phyloP scores from a whole-genome alignment of 2,329 filamentous ascomycete genomes.

The Allantophomopsis lycopodina region DNA sequence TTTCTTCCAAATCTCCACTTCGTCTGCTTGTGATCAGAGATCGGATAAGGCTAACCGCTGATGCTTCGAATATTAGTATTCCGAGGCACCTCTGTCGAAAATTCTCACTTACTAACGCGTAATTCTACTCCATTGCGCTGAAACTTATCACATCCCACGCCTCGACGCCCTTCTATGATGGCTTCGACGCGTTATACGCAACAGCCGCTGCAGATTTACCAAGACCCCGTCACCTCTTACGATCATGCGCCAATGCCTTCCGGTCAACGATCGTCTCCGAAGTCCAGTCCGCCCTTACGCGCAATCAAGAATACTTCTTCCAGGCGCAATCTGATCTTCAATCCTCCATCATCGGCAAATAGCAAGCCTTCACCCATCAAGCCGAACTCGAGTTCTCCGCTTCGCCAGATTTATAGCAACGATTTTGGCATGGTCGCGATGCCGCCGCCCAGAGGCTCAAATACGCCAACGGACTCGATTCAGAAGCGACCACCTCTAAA shows the following conservation, averaged over 20 bases:
- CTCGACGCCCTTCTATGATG: constrained; percentile 17
- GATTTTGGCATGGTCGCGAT: constrained; percentile 55
- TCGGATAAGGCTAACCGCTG: too few relatives aligned
- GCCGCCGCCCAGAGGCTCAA: constrained; percentile 43
- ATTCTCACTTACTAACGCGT: too few relatives aligned
- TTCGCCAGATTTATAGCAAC: constrained; percentile 42
- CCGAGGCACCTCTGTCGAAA: too few relatives aligned
- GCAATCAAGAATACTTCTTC: constrained; percentile 22
- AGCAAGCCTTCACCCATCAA: constrained; percentile 59
- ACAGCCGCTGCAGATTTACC: constrained; percentile 40
- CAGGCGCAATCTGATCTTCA: constrained; percentile 48
- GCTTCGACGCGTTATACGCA: constrained; percentile 36
- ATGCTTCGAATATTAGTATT: too few relatives aligned
- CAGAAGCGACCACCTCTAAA: constrained; percentile 49
- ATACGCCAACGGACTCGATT: constrained; percentile 50
- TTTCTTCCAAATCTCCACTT: too few relatives aligned
- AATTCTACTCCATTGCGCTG: too few relatives aligned
- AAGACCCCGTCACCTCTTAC: constrained; percentile 34
- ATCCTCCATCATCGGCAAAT: constrained; percentile 38
- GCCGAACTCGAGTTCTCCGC: constrained; percentile 42
- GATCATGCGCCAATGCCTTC: constrained; percentile 19
- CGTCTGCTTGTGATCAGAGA: too few relatives aligned
- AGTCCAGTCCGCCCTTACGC: constrained; percentile 22
- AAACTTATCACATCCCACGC: too few relatives aligned
- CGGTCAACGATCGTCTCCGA: constrained; percentile 7